These are phyloP conservation scores for sunflower (Helianthus annuus) DNA, from an alignment of 129 eudicot genomes.

Conservation along the genomic window HanXRQr2.0-SUNRISE NC_035442.2:162185101-162185600, in stretches of 20 bases:
- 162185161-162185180: too few relatives aligned
- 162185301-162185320: neutral
- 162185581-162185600: constrained; percentile 80
- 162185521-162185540: constrained; percentile 58
- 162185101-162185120: too few relatives aligned
- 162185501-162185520: constrained; percentile 90
- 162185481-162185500: constrained; percentile 98
- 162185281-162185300: neutral
- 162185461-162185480: constrained; percentile 90
- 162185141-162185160: too few relatives aligned
- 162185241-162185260: too few relatives aligned
- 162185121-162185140: too few relatives aligned
- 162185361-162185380: neutral
- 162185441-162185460: constrained; percentile 90
- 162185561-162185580: constrained; percentile 82
- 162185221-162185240: too few relatives aligned
- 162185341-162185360: neutral
- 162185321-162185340: neutral
- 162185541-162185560: constrained; percentile 66
- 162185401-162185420: constrained; percentile 47
- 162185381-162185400: constrained; percentile 48
- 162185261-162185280: too few relatives aligned
- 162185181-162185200: too few relatives aligned
- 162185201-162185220: too few relatives aligned
- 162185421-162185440: constrained; percentile 72